phyloP scores from a whole-genome alignment of 2,329 filamentous ascomycete genomes.

The Ceratocystis huliohia region DNA sequence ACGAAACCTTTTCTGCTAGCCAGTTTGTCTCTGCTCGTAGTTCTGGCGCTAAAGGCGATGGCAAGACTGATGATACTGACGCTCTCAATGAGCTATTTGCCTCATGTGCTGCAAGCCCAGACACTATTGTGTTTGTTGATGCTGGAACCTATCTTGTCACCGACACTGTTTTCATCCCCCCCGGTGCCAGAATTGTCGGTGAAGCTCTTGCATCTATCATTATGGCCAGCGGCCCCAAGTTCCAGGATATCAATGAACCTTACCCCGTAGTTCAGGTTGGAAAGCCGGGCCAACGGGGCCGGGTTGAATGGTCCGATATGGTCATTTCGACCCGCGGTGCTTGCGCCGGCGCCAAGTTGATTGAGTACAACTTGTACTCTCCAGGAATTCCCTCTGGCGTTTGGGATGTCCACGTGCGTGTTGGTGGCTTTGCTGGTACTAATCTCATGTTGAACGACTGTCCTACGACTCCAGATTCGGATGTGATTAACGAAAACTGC shows the following conservation, averaged over 20 bases:
- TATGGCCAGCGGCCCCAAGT: constrained; percentile 43
- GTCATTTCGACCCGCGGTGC: constrained; percentile 57
- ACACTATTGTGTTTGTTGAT: constrained; percentile 48
- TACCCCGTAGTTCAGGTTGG: constrained; percentile 57
- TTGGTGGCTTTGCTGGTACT: constrained; percentile 60
- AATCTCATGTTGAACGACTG: constrained; percentile 56
- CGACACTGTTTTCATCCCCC: constrained; percentile 39
- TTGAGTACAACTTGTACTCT: constrained; percentile 58
- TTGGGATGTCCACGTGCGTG: constrained; percentile 68
- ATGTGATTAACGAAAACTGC: constrained; percentile 27
- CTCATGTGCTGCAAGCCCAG: constrained; percentile 37
- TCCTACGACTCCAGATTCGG: constrained; percentile 36
- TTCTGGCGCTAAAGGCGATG: constrained; percentile 59
- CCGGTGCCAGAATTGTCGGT: constrained; percentile 44
- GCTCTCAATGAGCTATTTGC: constrained; percentile 53
- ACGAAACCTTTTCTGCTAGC: constrained; percentile 44
- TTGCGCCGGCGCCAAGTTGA: constrained; percentile 53
- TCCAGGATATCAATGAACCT: constrained; percentile 45
- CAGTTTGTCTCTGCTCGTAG: constrained; percentile 58
- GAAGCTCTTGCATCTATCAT: constrained; percentile 43
- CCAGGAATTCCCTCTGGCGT: constrained; percentile 37
- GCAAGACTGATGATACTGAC: constrained; percentile 59
- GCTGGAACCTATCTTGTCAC: constrained; percentile 49
- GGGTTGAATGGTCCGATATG: constrained; percentile 59
- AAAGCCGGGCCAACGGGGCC: constrained; percentile 46